These are phyloP conservation scores for Trichosporon sp. DNA, from an alignment of 1,284 basidiomycete genomes.

Conservation along the genomic window DNA sequence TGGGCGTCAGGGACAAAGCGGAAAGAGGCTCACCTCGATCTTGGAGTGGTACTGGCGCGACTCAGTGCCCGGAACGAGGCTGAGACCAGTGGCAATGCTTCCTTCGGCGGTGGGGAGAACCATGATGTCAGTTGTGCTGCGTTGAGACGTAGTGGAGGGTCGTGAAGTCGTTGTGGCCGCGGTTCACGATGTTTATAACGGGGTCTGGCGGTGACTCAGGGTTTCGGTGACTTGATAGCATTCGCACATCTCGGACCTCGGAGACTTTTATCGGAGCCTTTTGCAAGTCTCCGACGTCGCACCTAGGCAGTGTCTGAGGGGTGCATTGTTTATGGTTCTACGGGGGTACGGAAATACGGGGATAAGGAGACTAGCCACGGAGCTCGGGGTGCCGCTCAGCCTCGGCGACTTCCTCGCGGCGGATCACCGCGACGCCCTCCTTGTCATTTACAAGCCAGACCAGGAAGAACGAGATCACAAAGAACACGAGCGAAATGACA, in stretches of 20 bases:
- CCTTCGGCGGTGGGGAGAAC: background rate
- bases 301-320: background rate
- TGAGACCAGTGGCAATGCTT: background rate
- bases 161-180: background rate
- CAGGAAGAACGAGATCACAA: background rate
- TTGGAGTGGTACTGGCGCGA: conserved; percentile 5
- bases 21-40: background rate
- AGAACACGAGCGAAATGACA: background rate
- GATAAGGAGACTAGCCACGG: background rate
- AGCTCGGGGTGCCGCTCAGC: background rate
- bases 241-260: background rate
- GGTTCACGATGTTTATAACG: background rate
- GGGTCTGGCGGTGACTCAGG: background rate
- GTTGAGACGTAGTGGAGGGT: background rate
- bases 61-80: conserved; percentile 1
- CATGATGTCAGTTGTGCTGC: background rate
- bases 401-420: background rate
- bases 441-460: background rate
- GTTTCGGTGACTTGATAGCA: background rate
- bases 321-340: background rate
- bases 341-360: background rate
- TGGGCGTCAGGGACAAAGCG: background rate
- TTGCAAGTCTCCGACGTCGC: background rate
- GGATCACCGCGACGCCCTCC: background rate
- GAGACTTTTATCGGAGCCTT: background rate